Evolutionary conservation across 2,329 filamentous ascomycete genomes (phyloP).

Genomic region (Hypoxylon sp.): DNA sequence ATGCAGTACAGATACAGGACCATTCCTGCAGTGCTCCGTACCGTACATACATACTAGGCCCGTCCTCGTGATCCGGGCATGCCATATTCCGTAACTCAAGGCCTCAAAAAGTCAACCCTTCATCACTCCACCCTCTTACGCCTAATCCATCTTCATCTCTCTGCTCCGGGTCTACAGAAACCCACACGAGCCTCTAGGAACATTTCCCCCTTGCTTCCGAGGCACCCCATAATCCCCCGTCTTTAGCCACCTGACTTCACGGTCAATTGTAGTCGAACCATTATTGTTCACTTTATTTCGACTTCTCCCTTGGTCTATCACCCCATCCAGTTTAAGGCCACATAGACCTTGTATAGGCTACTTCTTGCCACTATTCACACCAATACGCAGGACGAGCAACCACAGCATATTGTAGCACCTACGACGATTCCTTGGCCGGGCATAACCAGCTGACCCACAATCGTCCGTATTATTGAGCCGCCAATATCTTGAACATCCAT

Average conservation of each 20-base stretch:
- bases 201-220: conserved; percentile 38
- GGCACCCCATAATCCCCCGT: conserved; percentile 27
- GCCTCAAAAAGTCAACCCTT: conserved; percentile 34
- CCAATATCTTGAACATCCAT: conserved; percentile 30
- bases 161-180: conserved; percentile 26
- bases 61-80: conserved; percentile 41
- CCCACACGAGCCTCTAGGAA: conserved; percentile 43
- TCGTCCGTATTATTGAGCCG: conserved; percentile 20
- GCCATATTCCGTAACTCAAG: conserved; percentile 35
- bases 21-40: conserved; percentile 31
- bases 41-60: conserved; percentile 20
- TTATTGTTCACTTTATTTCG: conserved; percentile 12
- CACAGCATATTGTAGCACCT: conserved; percentile 33
- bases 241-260: conserved; percentile 36
- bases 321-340: conserved; percentile 13
- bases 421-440: conserved; percentile 15
- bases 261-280: conserved; percentile 33
- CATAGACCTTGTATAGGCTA: conserved; percentile 27
- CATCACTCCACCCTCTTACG: conserved; percentile 34
- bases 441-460: conserved; percentile 26
- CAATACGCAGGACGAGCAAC: conserved; percentile 26
- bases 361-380: conserved; percentile 27
- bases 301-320: conserved; percentile 18
- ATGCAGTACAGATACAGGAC: conserved; percentile 32
- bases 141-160: conserved; percentile 26